Base-by-base conservation (phyloP, 495 filamentous ascomycete genomes). In the Penicillium herquei region DNA sequence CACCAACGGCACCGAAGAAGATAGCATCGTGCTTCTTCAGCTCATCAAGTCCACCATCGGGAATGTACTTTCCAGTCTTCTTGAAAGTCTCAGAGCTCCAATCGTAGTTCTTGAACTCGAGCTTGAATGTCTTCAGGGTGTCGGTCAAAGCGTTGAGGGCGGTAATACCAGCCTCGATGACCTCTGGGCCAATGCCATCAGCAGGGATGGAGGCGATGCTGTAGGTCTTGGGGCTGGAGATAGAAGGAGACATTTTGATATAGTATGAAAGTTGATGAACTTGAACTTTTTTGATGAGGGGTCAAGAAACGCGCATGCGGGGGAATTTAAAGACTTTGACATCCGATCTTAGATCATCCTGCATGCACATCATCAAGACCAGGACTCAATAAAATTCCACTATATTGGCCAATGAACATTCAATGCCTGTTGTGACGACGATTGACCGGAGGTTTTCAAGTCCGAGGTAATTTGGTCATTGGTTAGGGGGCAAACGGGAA, bases 141-240 rank as follows among this genome's bases (percentile, higher is more conserved):
- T 69, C 64, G 4, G 72, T 68, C 39, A 83, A 59, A 12, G 72
- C 68, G 42, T 78, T 55, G 18, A 83, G 64, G n/a, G 76, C 78
- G 9, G 59, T 56, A 43, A 77, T 75, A 7, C 76, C 78, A 12
- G 77, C 80, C 35, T 67, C 51, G 52, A 81, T 76, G 17, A 83
- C 79, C 57, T 83, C 80, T n/a, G 73, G 71, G 2, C 80, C 79
- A 53, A 83, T 83, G 30, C 80, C 80, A 67, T 83, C 80, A 8
- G 70, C 80, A 7, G 80, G 80, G 37, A 83, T 81, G 3, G 72
- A 68, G 5, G 78, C 79, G 41, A 83, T 80, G 37, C 62, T 69
- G 62, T 81, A 81, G 11, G 62, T 67, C 49, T 69, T 68, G 41
- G 56, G 26, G n/a, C 42, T 43, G 16, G 58, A 16, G 16, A 52